Evolutionary conservation across 2,329 filamentous ascomycete genomes (phyloP), one percentile per base, ranked within the genome.

Genomic region (Aspergillus udagawae): DNA sequence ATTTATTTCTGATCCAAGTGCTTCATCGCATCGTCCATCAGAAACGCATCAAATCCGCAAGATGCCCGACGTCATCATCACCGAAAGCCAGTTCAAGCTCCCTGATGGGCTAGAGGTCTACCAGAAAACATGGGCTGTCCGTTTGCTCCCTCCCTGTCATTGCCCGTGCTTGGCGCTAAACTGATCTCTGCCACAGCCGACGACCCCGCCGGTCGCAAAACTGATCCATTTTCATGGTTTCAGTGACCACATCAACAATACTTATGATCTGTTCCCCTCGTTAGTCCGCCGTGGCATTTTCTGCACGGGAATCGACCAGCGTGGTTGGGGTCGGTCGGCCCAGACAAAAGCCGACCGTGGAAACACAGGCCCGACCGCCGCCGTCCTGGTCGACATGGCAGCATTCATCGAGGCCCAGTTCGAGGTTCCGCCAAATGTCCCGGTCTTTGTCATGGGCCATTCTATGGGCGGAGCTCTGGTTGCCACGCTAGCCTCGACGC

Each of bases 71-170:
- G 42, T 58, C 49, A 48, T 25, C 7, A 58, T 52, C 53, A 58
- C 56, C 3, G 56, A 58, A 25, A 14, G 48, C 17, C 49, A 54
- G 25, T 55, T 58, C 38, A 25, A 42, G 17, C 56, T 58, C 20
- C 49, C 56, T 23, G 56, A 58, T 38, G 55, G 45, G 4, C 6
- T 38, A 3, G 32, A 32, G 21, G 52, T 56, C 47, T 56, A 59
- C 54, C 57, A 54, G n/a, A 59, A 59, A 49, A 59, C 57, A 29
- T 56, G 57, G 57, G 50, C 57, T 44, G 54, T 58, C 17, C 51
- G 56, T 52, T 49, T 8, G 12, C 20, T n/a, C n/a, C 48, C 23
- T 45, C 20, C 20, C 27, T 45, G n/a, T 20, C 42, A 45, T 45
- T 23, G 1, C 8, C 42, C 32, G 32, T 38, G 14, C 14, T 38